These are phyloP conservation scores for Stagonosporopsis cucurbitacearum DNA, from an alignment of 2,329 filamentous ascomycete genomes.

Conservation along the genomic window DNA sequence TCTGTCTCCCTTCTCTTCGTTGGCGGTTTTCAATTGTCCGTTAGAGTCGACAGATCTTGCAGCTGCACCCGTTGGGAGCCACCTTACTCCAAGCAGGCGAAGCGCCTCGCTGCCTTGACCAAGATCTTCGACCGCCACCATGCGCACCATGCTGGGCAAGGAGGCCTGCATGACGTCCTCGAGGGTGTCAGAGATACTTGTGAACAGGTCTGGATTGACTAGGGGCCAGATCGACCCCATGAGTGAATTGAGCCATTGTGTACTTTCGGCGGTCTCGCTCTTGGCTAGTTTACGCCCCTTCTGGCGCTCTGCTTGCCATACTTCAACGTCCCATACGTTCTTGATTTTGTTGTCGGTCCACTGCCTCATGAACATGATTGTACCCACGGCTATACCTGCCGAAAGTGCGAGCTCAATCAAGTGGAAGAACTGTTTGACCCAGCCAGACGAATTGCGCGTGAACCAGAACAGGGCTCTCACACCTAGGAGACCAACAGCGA, in stretches of 20 bases:
- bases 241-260: slow-evolving; percentile 74
- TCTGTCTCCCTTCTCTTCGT: slow-evolving; percentile 59
- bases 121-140: slow-evolving; percentile 78
- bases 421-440: slow-evolving; percentile 40
- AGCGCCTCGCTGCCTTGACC: slow-evolving; percentile 76
- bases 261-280: slow-evolving; percentile 65
- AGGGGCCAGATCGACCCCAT: slow-evolving; percentile 74
- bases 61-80: slow-evolving; percentile 75
- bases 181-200: slow-evolving; percentile 70
- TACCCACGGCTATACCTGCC: slow-evolving; percentile 38
- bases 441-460: slow-evolving; percentile 39
- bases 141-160: slow-evolving; percentile 70
- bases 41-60: slow-evolving; percentile 65
- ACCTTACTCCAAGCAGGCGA: slow-evolving; percentile 73
- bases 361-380: slow-evolving; percentile 58
- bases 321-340: slow-evolving; percentile 70
- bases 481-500: slow-evolving; percentile 46
- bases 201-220: slow-evolving; percentile 77
- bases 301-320: slow-evolving; percentile 70
- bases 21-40: slow-evolving; percentile 61
- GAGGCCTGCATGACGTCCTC: slow-evolving; percentile 84
- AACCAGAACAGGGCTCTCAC: slow-evolving; percentile 45
- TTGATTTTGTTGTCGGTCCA: slow-evolving; percentile 69
- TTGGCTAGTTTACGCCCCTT: slow-evolving; percentile 58
- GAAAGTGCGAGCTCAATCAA: slow-evolving; percentile 37